Conservation (phyloP, 768 basidiomycete genomes). For the Bullera alba region DNA sequence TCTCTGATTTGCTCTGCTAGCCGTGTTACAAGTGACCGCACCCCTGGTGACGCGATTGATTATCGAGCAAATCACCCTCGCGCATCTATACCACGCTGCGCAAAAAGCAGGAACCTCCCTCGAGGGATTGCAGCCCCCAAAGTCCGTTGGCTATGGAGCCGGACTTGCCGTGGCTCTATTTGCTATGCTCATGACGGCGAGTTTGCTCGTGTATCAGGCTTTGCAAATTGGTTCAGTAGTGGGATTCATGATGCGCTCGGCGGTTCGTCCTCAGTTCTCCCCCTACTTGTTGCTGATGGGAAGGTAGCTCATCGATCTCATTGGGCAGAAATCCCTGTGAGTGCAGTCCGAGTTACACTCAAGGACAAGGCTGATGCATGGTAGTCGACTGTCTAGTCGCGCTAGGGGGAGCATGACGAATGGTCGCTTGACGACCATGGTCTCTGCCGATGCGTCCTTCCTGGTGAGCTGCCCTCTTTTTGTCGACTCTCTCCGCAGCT, state of each 20-base stretch:
- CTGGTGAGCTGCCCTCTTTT: conserved; percentile 2
- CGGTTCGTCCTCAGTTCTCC: neutral
- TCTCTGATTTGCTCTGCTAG: conserved; percentile 15
- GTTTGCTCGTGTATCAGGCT: neutral
- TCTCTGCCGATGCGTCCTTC: conserved; percentile 47
- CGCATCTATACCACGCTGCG: conserved; percentile 44
- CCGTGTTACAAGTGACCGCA: conserved; percentile 54
- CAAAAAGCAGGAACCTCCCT: conserved; percentile 18
- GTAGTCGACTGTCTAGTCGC: conserved; percentile 55
- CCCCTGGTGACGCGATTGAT: conserved; percentile 1
- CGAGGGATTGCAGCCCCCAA: conserved; percentile 45
- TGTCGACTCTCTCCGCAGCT: neutral
- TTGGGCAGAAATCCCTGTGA: conserved; percentile 60
- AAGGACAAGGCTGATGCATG: neutral
- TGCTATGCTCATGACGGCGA: conserved; percentile 48
- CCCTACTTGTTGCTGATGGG: neutral
- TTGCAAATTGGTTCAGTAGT: neutral
- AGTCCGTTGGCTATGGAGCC: conserved; percentile 58
- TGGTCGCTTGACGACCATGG: conserved; percentile 65
- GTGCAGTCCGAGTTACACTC: neutral
- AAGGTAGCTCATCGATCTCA: conserved; percentile 46
- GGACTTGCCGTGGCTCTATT: conserved; percentile 58
- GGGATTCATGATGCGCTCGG: neutral
- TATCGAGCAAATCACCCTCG: conserved; percentile 1
- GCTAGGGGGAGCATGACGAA: conserved; percentile 57